Evolutionary conservation across 2,329 filamentous ascomycete species (phyloP), one percentile per base, ranked within the genome.

Genomic region (Magnaporthales sp.): DNA sequence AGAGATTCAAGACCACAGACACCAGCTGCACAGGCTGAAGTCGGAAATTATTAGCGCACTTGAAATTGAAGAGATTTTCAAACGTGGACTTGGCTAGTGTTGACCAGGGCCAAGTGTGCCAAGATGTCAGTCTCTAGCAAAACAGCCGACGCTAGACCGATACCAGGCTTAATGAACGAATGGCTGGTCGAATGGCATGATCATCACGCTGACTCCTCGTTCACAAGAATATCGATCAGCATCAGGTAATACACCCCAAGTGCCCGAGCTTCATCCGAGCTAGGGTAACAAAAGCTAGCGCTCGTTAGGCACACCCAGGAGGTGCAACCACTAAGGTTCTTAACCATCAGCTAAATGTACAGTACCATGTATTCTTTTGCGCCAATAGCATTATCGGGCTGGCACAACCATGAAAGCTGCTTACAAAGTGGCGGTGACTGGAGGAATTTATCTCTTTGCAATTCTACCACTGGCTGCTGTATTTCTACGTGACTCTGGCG

Each of bases 191-290:
- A 15, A 58, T 22, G 24, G 54, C 8, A 58, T 22, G 24, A 58
- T 9, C n/a, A 13, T 24, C n/a, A 58, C 24, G 54, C 22, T 58
- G 54, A 58, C 54, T 58, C 54, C 54, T 58, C 54, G n/a, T 22
- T 24, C n/a, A 58, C 11, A 58, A n/a, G n/a, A 58, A 58, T 22
- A 58, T 58, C 24, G 54, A 58, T 58, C 54, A 58, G 54, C 54
- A 58, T 26, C 22, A 58, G 6, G 54, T 58, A 58, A 58, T 26
- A 58, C 54, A 22, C 54, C 54, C 11, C 54, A 58, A 56, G 22
- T 58, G 54, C n/a, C 54, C 54, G 54, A 58, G 54, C 54, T 58
- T 24, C 54, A 58, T 58, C 54, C 54, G 54, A 58, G 54, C 54
- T 24, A 58, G 54, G 54, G 54, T 58, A 13, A 19, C 4, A n/a